Evolutionary conservation across 2,329 filamentous ascomycete species (phyloP).

Genomic region (Phaeophleospora eucalypticola): DNA sequence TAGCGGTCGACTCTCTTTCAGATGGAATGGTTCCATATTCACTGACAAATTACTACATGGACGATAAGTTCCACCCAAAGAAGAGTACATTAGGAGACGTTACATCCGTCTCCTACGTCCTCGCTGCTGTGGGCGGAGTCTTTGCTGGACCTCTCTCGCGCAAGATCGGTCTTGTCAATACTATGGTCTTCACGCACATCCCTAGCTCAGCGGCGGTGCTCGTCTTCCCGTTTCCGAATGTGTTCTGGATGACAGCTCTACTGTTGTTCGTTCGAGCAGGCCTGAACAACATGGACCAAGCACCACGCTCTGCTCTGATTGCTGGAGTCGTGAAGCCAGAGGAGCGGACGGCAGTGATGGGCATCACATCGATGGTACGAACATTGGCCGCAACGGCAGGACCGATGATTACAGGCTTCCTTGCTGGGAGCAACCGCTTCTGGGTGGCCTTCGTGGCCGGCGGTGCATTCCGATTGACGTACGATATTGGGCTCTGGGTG

Average conservation of each 20-base stretch:
- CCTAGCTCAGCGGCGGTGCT: constrained; percentile 60
- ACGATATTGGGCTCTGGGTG: constrained; percentile 57
- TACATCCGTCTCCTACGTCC: constrained; percentile 47
- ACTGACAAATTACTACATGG: constrained; percentile 55
- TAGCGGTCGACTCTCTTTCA: constrained; percentile 65
- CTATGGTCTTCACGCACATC: constrained; percentile 58
- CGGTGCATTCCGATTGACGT: constrained; percentile 51
- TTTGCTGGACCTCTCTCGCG: constrained; percentile 62
- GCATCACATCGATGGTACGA: constrained; percentile 59
- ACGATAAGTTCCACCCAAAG: constrained; percentile 50
- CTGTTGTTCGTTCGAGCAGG: constrained; percentile 58
- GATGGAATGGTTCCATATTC: constrained; percentile 57
- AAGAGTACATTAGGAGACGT: constrained; percentile 53
- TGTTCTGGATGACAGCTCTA: constrained; percentile 49
- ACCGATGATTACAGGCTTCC: constrained; percentile 52
- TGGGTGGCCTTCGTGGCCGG: constrained; percentile 61
- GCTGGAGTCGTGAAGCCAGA: constrained; percentile 61
- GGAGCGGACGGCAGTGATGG: constrained; percentile 67
- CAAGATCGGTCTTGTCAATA: constrained; percentile 57
- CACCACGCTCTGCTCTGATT: constrained; percentile 62
- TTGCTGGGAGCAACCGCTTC: constrained; percentile 52
- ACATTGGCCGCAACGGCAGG: constrained; percentile 56
- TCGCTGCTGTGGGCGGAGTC: constrained; percentile 42
- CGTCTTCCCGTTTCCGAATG: constrained; percentile 54
- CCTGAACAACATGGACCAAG: constrained; percentile 67